Conservation (phyloP, 768 basidiomycete species). For the Amanita rimosa region DNA sequence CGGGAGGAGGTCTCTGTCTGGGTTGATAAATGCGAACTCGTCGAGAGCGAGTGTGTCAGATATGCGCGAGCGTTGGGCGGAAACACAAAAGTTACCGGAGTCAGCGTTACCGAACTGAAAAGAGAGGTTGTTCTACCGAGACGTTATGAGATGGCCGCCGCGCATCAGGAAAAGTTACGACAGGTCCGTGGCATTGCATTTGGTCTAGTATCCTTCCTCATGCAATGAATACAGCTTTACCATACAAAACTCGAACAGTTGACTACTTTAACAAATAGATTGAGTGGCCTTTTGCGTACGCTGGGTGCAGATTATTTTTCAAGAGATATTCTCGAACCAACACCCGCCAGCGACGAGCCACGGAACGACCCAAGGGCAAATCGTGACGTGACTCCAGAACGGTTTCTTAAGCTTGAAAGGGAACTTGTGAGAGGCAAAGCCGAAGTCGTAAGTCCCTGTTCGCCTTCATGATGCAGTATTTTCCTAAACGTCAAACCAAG, state of each 20-base stretch:
- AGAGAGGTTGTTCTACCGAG: slow-evolving; percentile 65
- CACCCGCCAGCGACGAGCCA: slow-evolving; percentile 29
- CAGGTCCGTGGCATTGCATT: slow-evolving; percentile 39
- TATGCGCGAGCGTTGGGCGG: slow-evolving; percentile 65
- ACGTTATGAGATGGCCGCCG: slow-evolving; percentile 55
- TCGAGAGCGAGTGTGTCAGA: slow-evolving; percentile 55
- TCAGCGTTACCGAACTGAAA: slow-evolving; percentile 53
- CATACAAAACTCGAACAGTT: slow-evolving; percentile 73
- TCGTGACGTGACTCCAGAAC: slow-evolving; percentile 70
- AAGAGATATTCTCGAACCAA: slow-evolving; percentile 41
- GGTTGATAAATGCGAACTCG: slow-evolving; percentile 47
- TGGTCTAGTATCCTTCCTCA: slow-evolving; percentile 3
- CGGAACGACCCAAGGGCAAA: slow-evolving; percentile 26
- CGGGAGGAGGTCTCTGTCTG: slow-evolving; percentile 71
- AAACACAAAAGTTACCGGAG: slow-evolving; percentile 55
- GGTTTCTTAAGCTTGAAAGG: slow-evolving; percentile 72
- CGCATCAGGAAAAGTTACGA: slow-evolving; percentile 67
- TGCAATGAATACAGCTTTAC: slow-evolving; percentile 36
- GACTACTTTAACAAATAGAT: slow-evolving; percentile 54
- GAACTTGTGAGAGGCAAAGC: slow-evolving; percentile 76
- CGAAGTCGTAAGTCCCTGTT: slow-evolving; percentile 58
- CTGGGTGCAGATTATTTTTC: slow-evolving; percentile 50
- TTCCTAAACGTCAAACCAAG: slow-evolving; percentile 21
- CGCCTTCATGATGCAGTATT: neutral
- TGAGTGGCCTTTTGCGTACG: slow-evolving; percentile 46